phyloP scores from a whole-genome alignment of 2,329 filamentous ascomycete genomes.

The Bipolaris sorokiniana region DNA sequence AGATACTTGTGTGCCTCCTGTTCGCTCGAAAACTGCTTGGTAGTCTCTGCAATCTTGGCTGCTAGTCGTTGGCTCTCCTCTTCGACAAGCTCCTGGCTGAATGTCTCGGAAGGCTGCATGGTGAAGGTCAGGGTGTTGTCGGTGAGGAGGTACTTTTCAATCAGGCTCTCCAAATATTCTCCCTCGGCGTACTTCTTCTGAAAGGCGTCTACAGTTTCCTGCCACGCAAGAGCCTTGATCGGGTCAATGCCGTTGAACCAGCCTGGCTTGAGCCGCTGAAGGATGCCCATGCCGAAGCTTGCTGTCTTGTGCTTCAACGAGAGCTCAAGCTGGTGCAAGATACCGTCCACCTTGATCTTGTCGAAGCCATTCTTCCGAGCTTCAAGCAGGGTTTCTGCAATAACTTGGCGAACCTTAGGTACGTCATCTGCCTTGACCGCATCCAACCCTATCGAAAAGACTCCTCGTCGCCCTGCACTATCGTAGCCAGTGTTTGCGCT shows the following conservation, averaged over 20 bases:
- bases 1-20: slow-evolving; percentile 74
- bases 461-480: slow-evolving; percentile 73
- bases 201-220: slow-evolving; percentile 84
- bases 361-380: slow-evolving; percentile 81
- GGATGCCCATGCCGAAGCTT: slow-evolving; percentile 87
- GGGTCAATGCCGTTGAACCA: slow-evolving; percentile 98
- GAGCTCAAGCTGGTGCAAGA: slow-evolving; percentile 93
- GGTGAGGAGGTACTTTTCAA: slow-evolving; percentile 90
- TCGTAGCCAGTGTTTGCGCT: slow-evolving; percentile 95
- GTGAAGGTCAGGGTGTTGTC: slow-evolving; percentile 89
- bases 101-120: slow-evolving; percentile 84
- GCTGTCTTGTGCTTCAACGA: slow-evolving; percentile 94
- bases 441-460: slow-evolving; percentile 89
- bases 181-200: slow-evolving; percentile 75
- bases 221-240: slow-evolving; percentile 89
- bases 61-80: slow-evolving; percentile 80
- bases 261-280: slow-evolving; percentile 85
- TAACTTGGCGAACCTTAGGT: slow-evolving; percentile 73
- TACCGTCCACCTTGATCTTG: slow-evolving; percentile 86
- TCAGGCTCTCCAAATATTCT: slow-evolving; percentile 79
- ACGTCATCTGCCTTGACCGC: slow-evolving; percentile 86
- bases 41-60: slow-evolving; percentile 73
- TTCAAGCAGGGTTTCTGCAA: slow-evolving; percentile 74
- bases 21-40: slow-evolving; percentile 71
- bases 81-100: slow-evolving; percentile 72